Percentiles rank a stretch among this genome's conserved stretches.
These are phyloP conservation scores for Gigaspora rosea DNA, from an alignment of 192 early-diverging fungal species.

Conservation along the genomic window DNA sequence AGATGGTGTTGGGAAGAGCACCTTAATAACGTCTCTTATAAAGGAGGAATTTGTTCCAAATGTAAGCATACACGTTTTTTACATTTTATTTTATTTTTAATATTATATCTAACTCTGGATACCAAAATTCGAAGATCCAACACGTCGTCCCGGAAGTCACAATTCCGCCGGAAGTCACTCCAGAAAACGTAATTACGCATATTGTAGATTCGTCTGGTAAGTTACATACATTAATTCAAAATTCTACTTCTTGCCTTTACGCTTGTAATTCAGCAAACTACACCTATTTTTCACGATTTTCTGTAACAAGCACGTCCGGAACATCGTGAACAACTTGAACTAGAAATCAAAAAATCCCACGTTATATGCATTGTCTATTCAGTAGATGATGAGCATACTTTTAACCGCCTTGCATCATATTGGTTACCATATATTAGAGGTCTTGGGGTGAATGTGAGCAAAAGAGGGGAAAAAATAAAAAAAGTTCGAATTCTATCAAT, in stretches of 20 bases:
- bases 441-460: conserved; percentile 85
- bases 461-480: background rate
- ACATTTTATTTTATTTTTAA: background rate
- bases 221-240: conserved; percentile 16
- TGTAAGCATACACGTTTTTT: conserved; percentile 51
- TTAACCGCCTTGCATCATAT: conserved; percentile 79
- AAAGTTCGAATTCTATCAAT: background rate
- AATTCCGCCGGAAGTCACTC: conserved; percentile 97
- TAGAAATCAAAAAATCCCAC: conserved; percentile 95
- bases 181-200: conserved; percentile 94
- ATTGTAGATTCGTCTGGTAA: conserved; percentile 96
- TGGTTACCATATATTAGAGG: conserved; percentile 95
- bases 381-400: conserved; percentile 81
- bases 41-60: conserved; percentile 95
- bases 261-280: too few species aligned
- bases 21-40: conserved; percentile 94
- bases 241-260: background rate
- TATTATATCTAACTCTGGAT: background rate
- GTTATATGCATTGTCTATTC: conserved; percentile 98
- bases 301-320: conserved; percentile 71
- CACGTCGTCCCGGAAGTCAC: conserved; percentile 99
- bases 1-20: conserved; percentile 95
- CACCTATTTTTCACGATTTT: conserved; percentile 19
- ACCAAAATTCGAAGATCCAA: conserved; percentile 68
- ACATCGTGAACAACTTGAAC: conserved; percentile 84